A percentile compares a stretch with the other conserved stretches of the same genome.
Evolutionary conservation across 352 stramenopile species (phyloP).

Genomic region (Phytopythium boreale): DNA sequence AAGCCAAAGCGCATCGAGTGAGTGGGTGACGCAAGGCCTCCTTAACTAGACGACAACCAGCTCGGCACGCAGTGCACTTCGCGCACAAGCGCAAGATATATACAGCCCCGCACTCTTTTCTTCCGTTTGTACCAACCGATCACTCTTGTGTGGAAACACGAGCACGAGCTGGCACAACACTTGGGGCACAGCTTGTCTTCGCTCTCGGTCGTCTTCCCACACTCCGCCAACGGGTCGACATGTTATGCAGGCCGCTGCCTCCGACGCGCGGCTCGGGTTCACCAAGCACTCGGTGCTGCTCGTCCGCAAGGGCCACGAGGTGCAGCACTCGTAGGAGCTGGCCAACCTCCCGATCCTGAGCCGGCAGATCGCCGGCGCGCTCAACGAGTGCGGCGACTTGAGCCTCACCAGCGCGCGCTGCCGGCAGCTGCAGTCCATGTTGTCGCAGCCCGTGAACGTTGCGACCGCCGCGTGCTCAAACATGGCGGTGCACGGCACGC

Average conservation of each 20-base stretch:
- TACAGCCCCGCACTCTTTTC: too few relatives aligned
- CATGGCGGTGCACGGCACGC: slow-evolving; percentile 22
- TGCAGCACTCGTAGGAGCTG: slow-evolving; percentile 36
- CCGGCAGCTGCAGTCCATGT: slow-evolving; percentile 41
- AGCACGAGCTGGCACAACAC: too few relatives aligned
- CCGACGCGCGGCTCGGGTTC: slow-evolving; percentile 51
- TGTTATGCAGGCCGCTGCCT: slow-evolving; percentile 29
- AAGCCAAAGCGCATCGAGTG: slow-evolving; percentile 8
- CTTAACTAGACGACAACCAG: too few relatives aligned
- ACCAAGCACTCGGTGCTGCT: slow-evolving; percentile 57
- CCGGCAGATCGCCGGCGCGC: slow-evolving; percentile 62
- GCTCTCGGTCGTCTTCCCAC: too few relatives aligned
- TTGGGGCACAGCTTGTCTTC: too few relatives aligned
- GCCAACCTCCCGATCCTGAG: slow-evolving; percentile 58
- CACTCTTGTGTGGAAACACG: too few relatives aligned
- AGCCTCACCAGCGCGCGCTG: slow-evolving; percentile 34
- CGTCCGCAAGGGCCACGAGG: slow-evolving; percentile 28
- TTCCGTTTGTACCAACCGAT: too few relatives aligned
- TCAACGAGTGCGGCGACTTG: slow-evolving; percentile 70
- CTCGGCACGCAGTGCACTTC: too few relatives aligned
- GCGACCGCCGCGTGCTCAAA: slow-evolving; percentile 24
- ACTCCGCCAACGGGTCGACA: too few relatives aligned
- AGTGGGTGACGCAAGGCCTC: not conserved
- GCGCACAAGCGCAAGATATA: too few relatives aligned
- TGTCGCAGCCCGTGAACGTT: slow-evolving; percentile 60